phyloP scores from a whole-genome alignment of 73 alveolate species.

The Loxodes magnus region DNA sequence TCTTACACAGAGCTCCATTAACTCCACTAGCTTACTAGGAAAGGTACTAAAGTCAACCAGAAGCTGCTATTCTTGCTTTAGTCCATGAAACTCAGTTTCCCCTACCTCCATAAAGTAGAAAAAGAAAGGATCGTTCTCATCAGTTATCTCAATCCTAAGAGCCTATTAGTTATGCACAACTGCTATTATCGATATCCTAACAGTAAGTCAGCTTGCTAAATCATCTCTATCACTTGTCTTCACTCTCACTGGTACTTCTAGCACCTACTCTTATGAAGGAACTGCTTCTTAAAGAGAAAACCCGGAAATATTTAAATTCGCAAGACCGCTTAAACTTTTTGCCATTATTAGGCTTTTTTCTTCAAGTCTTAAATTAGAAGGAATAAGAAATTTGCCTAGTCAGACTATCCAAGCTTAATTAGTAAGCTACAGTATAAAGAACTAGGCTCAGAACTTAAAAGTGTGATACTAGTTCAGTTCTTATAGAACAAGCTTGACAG shows the following conservation, averaged over 20 bases:
- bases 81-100: conserved; percentile 33
- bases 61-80: conserved; percentile 26
- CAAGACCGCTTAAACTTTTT: too few species aligned
- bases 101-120: conserved; percentile 31
- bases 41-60: conserved; percentile 21
- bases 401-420: too few species aligned
- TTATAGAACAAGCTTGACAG: too few species aligned
- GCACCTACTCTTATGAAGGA: too few species aligned
- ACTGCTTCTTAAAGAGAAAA: too few species aligned
- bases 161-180: conserved; percentile 14
- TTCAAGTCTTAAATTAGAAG: too few species aligned
- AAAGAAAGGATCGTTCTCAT: conserved; percentile 43
- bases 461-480: too few species aligned
- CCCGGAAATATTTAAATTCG: too few species aligned
- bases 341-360: too few species aligned
- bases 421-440: too few species aligned
- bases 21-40: conserved; percentile 6
- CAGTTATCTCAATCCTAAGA: conserved; percentile 27
- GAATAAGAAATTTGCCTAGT: too few species aligned
- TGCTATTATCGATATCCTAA: not conserved
- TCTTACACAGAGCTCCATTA: not conserved
- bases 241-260: conserved; percentile 17
- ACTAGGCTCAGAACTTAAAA: too few species aligned
- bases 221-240: conserved; percentile 30
- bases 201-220: conserved; percentile 2